These are phyloP conservation scores for Radiomyces spectabilis DNA, from an alignment of 192 early-diverging fungal species.

Conservation along the genomic window DNA sequence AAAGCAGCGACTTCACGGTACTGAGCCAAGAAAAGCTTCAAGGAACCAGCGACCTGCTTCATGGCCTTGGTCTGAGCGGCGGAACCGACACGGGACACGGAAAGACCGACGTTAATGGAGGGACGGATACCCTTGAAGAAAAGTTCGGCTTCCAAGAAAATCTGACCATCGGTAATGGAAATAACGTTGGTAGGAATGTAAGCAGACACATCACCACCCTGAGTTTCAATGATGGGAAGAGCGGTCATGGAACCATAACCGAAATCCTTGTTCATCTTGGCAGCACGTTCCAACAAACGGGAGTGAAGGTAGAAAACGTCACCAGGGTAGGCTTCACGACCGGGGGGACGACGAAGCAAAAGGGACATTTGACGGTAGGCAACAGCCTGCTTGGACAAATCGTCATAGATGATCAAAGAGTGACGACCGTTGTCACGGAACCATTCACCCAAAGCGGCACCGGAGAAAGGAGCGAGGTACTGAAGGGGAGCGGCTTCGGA, in stretches of 20 bases:
- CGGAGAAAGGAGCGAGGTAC: conserved; percentile 98
- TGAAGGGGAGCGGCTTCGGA: conserved; percentile 98
- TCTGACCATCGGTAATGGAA: conserved; percentile 99
- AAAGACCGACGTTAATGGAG: conserved; percentile 99
- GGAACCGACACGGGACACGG: conserved; percentile 99
- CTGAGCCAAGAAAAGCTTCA: conserved; percentile 99
- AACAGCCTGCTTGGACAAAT: conserved; percentile 99
- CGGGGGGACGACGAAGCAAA: conserved; percentile 97
- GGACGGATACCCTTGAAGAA: conserved; percentile 99
- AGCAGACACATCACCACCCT: conserved; percentile 99
- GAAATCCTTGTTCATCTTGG: conserved; percentile 97
- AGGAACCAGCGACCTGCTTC: conserved; percentile 99
- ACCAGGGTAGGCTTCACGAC: conserved; percentile 99
- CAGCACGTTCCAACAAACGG: conserved; percentile 96
- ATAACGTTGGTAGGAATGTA: conserved; percentile 99
- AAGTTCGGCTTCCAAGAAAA: conserved; percentile 99
- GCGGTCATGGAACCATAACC: conserved; percentile 97
- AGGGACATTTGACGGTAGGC: conserved; percentile 99
- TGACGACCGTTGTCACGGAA: conserved; percentile 99
- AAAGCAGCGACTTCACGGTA: conserved; percentile 99
- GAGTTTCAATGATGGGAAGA: conserved; percentile 98
- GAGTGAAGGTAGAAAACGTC: conserved; percentile 99
- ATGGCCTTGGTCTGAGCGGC: conserved; percentile 99
- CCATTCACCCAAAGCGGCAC: conserved; percentile 96
- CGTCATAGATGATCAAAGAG: conserved; percentile 98